phyloP scores from a whole-genome alignment of 176 grass and related monocot genomes.

The Saccharum spontaneum region DNA sequence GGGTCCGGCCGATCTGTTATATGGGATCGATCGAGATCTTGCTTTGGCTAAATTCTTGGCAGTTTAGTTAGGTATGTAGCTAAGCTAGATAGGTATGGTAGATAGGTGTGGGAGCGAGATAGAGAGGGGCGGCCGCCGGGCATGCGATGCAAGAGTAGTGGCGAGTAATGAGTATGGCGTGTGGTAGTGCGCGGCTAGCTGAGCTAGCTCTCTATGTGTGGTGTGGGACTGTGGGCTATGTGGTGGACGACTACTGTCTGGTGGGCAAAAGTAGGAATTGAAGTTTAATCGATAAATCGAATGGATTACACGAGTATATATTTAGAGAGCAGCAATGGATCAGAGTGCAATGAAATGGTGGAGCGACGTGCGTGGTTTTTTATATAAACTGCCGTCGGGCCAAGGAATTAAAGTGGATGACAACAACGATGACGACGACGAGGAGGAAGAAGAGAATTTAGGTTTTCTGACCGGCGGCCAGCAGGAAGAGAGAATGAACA shows the following conservation, averaged over 20 bases:
- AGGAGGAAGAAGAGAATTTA: conserved; percentile 31
- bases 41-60: conserved; percentile 8
- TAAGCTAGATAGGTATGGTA: not conserved
- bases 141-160: conserved; percentile 9
- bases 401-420: not conserved
- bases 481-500: not conserved
- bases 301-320: not conserved
- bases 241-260: conserved; percentile 18
- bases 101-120: not conserved
- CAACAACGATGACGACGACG: not conserved
- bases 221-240: conserved; percentile 7
- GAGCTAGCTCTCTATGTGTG: not conserved
- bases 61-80: not conserved
- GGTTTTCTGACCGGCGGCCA: conserved; percentile 19
- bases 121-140: not conserved
- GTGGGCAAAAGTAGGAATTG: conserved; percentile 25
- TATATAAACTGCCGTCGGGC: not conserved
- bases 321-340: not conserved
- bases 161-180: conserved; percentile 32
- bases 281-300: not conserved
- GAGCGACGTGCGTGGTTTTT: conserved; percentile 7
- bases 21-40: not conserved
- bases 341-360: not conserved
- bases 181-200: conserved; percentile 26
- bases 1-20: not conserved